These are phyloP conservation scores for Suillus cothurnatus DNA, from an alignment of 768 basidiomycete genomes.

Conservation along the genomic window DNA sequence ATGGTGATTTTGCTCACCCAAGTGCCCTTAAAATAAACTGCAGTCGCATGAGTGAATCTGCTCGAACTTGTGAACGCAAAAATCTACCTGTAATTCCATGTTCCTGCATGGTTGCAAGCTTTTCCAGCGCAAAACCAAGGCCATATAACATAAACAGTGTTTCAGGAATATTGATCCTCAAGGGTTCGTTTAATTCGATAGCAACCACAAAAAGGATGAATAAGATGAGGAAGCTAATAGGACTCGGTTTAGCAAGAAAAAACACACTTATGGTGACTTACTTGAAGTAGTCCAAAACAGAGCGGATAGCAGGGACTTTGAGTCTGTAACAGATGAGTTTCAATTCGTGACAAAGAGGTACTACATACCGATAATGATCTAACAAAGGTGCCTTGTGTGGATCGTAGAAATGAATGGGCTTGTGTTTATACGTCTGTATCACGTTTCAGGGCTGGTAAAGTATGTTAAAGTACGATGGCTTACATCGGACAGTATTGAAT, in stretches of 20 bases:
- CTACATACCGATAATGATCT: slow-evolving; percentile 85
- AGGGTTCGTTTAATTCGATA: slow-evolving; percentile 69
- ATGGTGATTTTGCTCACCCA: slow-evolving; percentile 52
- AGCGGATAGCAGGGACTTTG: slow-evolving; percentile 91
- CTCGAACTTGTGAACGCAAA: not conserved
- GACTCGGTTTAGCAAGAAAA: not conserved
- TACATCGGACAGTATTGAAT: slow-evolving; percentile 90
- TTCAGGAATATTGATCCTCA: slow-evolving; percentile 68
- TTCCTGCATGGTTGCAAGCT: slow-evolving; percentile 93
- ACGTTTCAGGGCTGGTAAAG: not conserved
- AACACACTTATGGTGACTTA: slow-evolving; percentile 31
- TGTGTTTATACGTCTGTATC: slow-evolving; percentile 88
- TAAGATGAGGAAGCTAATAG: slow-evolving; percentile 66
- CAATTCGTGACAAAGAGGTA: not conserved
- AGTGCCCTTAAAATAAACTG: slow-evolving; percentile 84
- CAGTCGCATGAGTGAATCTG: slow-evolving; percentile 11
- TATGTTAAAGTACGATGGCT: slow-evolving; percentile 21
- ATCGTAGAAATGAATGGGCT: slow-evolving; percentile 91
- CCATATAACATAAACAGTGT: slow-evolving; percentile 75
- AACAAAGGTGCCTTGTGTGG: slow-evolving; percentile 92
- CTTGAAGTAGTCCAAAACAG: slow-evolving; percentile 90
- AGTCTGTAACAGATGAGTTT: slow-evolving; percentile 47
- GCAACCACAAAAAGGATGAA: slow-evolving; percentile 80
- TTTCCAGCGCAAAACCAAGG: slow-evolving; percentile 87
- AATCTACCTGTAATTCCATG: slow-evolving; percentile 82